Percentiles rank a stretch among this genome's conserved stretches.
phyloP scores from a whole-genome alignment of 805 yeast genomes.

The Myxozyma monticola region DNA sequence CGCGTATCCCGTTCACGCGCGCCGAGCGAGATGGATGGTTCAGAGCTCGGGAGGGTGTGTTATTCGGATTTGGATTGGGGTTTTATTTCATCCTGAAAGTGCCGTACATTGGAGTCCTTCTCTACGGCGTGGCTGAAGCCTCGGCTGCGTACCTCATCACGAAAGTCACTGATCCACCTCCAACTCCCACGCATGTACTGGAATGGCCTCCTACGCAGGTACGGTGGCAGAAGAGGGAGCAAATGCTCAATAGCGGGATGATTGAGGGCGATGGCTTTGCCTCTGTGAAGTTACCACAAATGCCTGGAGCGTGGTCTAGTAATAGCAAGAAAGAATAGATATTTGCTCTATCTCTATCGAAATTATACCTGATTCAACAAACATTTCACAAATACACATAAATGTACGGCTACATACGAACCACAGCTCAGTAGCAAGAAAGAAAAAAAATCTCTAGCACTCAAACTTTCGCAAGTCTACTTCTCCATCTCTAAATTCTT shows the following conservation, averaged over 20 bases:
- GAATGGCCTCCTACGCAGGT: slow-evolving; percentile 25
- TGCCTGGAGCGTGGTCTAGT: slow-evolving; percentile 20
- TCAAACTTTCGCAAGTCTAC: no score
- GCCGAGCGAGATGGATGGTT: slow-evolving; percentile 49
- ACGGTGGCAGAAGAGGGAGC: slow-evolving; percentile 18
- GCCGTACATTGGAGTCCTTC: slow-evolving; percentile 50
- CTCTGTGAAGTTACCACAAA: slow-evolving; percentile 2
- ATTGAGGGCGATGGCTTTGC: slow-evolving; percentile 14
- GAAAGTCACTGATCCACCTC: slow-evolving; percentile 41
- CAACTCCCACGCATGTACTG: slow-evolving; percentile 8
- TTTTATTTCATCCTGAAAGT: slow-evolving; percentile 47
- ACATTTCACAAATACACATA: no score
- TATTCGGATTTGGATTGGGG: slow-evolving; percentile 56
- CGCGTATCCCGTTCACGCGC: slow-evolving; percentile 46
- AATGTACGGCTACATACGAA: no score
- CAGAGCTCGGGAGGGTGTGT: slow-evolving; percentile 53
- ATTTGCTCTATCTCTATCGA: no score
- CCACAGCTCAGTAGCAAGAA: no score
- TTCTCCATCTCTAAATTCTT: no score
- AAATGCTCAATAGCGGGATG: slow-evolving; percentile 13
- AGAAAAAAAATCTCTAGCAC: no score
- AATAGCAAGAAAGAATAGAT: no score
- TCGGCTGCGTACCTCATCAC: slow-evolving; percentile 56
- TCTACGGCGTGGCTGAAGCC: slow-evolving; percentile 55
- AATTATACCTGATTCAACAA: no score